phyloP scores from a whole-genome alignment of 2,329 filamentous ascomycete genomes.

The Aspergillus pseudoglaucus region DNA sequence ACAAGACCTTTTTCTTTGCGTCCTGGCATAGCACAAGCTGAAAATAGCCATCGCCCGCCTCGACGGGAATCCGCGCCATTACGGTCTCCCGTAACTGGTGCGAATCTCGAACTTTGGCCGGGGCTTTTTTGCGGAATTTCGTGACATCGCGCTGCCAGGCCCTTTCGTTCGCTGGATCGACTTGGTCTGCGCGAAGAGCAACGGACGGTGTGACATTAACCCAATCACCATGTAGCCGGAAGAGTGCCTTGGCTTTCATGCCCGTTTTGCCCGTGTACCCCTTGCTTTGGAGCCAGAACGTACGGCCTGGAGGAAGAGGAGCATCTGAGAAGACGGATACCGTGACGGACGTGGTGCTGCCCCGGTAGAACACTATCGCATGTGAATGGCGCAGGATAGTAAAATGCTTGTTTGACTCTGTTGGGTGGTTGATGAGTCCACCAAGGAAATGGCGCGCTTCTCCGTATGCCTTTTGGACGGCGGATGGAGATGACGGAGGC shows the following conservation, averaged over 20 bases:
- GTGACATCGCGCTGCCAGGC: constrained; percentile 62
- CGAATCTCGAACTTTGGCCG: constrained; percentile 38
- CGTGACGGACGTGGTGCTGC: constrained; percentile 56
- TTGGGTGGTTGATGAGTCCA: constrained; percentile 57
- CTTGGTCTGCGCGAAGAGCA: constrained; percentile 41
- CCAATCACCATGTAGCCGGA: constrained; percentile 56
- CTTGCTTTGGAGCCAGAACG: constrained; percentile 62
- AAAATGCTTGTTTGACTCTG: constrained; percentile 59
- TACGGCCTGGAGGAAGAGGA: constrained; percentile 51
- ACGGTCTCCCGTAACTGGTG: constrained; percentile 58
- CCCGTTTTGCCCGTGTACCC: constrained; percentile 64
- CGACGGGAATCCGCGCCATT: constrained; percentile 58
- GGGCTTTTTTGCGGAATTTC: constrained; percentile 54
- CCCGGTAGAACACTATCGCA: constrained; percentile 60
- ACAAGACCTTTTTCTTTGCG: constrained; percentile 53
- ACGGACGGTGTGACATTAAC: constrained; percentile 60
- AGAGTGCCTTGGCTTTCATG: constrained; percentile 58
- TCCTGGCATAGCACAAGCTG: constrained; percentile 58
- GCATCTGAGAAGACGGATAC: constrained; percentile 59
- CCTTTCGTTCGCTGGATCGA: constrained; percentile 55
- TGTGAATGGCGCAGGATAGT: constrained; percentile 62
- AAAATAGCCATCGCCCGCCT: constrained; percentile 61
- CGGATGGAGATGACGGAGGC: constrained; percentile 5
- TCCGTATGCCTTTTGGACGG: constrained; percentile 30
- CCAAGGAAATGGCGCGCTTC: constrained; percentile 61